Conservation (phyloP, 495 filamentous ascomycete species). For the Cladorrhinum samala region DNA sequence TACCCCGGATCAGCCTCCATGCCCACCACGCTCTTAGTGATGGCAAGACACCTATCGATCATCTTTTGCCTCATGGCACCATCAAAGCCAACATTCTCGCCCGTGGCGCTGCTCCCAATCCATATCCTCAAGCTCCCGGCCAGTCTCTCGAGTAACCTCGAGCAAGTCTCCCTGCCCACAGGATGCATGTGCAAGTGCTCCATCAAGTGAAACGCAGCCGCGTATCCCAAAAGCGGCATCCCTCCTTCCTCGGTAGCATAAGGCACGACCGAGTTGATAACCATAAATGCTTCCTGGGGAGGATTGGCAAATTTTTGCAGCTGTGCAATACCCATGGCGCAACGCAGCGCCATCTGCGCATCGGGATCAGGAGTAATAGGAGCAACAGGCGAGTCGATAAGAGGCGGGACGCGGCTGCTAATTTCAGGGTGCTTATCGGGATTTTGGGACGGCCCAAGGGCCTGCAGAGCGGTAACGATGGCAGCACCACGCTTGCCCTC, state of each 20-base stretch:
- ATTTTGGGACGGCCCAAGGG: slow-evolving; percentile 44
- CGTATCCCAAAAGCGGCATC: slow-evolving; percentile 69
- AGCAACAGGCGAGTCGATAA: slow-evolving; percentile 23
- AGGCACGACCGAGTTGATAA: slow-evolving; percentile 43
- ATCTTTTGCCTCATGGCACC: slow-evolving; percentile 40
- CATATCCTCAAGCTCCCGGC: slow-evolving; percentile 50
- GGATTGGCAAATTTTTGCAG: slow-evolving; percentile 45
- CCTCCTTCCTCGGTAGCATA: slow-evolving; percentile 33
- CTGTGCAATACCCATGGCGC: slow-evolving; percentile 74
- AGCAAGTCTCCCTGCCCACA: slow-evolving; percentile 40
- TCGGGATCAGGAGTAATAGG: slow-evolving; percentile 49
- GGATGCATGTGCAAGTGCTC: slow-evolving; percentile 51
- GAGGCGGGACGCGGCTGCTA: slow-evolving; percentile 18
- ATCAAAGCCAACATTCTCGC: slow-evolving; percentile 39
- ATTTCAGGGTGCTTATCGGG: slow-evolving; percentile 32
- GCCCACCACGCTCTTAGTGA: slow-evolving; percentile 46
- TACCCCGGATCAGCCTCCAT: slow-evolving; percentile 51
- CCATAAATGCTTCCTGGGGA: slow-evolving; percentile 32
- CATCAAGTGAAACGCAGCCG: slow-evolving; percentile 67
- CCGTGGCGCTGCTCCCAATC: slow-evolving; percentile 39
- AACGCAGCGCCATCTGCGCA: slow-evolving; percentile 64
- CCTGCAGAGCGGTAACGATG: slow-evolving; percentile 50
- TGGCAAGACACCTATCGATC: slow-evolving; percentile 41
- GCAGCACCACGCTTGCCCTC: slow-evolving; percentile 46
- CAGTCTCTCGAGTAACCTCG: slow-evolving; percentile 43